A percentile compares a stretch with the other conserved stretches of the same genome.
These are phyloP conservation scores for Lumnitzera littorea DNA, from an alignment of 345 rosid species.

Conservation along the genomic window DNA sequence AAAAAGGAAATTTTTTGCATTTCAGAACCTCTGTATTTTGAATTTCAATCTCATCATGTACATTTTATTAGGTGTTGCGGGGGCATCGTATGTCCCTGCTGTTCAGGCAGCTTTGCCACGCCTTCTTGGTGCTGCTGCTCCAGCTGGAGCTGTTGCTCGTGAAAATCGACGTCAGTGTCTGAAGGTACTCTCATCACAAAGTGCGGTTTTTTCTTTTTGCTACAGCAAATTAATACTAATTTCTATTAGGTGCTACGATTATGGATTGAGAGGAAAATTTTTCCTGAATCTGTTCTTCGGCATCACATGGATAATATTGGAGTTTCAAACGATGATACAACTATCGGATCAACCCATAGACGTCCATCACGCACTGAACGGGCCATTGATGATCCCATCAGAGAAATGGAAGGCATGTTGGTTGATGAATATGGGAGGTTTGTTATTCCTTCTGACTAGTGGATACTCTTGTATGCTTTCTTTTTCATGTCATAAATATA, in stretches of 20 bases:
- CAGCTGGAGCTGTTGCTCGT: slow-evolving; percentile 74
- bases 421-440: slow-evolving; percentile 99
- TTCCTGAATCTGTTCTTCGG: slow-evolving; percentile 72
- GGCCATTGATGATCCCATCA: slow-evolving; percentile 84
- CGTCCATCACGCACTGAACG: slow-evolving; percentile 95
- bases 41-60: neutral
- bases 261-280: slow-evolving; percentile 89
- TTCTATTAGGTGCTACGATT: slow-evolving; percentile 61
- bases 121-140: slow-evolving; percentile 90
- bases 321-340: slow-evolving; percentile 57
- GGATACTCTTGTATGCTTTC: neutral
- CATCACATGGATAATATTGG: slow-evolving; percentile 79
- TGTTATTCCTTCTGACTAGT: slow-evolving; percentile 1
- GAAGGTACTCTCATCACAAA: slow-evolving; percentile 35
- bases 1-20: neutral
- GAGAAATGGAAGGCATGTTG: slow-evolving; percentile 98
- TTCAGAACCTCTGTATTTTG: neutral
- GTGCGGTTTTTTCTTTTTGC: neutral
- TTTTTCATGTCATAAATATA: neutral
- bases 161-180: slow-evolving; percentile 97
- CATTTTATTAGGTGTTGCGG: slow-evolving; percentile 55
- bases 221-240: slow-evolving; percentile 3
- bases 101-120: slow-evolving; percentile 93
- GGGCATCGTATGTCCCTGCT: slow-evolving; percentile 75
- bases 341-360: slow-evolving; percentile 52